Base-by-base conservation (phyloP, 2,329 filamentous ascomycete species). In the Fusarium keratoplasticum region DNA sequence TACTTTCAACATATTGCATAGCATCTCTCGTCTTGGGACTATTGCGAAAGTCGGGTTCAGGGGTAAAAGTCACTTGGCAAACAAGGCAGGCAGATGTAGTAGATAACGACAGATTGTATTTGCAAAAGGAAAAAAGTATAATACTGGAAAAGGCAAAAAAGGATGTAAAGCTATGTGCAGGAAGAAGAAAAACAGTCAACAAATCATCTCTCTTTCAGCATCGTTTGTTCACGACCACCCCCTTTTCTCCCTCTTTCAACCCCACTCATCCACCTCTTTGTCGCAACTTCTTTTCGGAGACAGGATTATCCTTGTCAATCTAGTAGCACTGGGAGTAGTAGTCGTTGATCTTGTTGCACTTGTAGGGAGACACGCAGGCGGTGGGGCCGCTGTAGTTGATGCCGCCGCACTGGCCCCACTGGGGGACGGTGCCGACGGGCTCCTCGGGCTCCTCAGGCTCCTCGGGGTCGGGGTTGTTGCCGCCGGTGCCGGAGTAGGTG, bases 401-500 rank as follows among this genome's bases (percentile, higher is more conserved):
- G 18, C 70, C 70, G 11, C 70, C 70, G 8, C 70, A 72, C 27
- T 72, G 70, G 11, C 66, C 70, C 13, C 58, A 72, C 50, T 54
- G 50, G 18, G 63, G 78, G 13, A 78, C 76, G 22, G 55, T 70
- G 42, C 65, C 73, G 40, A n/a, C 36, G 50, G 71, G 50, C 42
- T 67, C 71, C 55, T 72, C 75, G 36, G 75, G 64, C n/a, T 63
- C 38, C 13, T 50, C 40, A 38, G 67, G 59, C 33, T 58, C 33
- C 25, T 40, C 20, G 11, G 62, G 36, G 4, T 61, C 33, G 16
- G 40, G 36, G 18, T 47, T 16, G 22, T 4, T 42, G 31, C 22
- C 18, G 61, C 25, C n/a, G 31, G 11, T 69, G 60, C 20, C 68
- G 57, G 22, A 54, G 59, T 84, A 89, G 76, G 89, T 91, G 54